Evolutionary conservation across 1,139 yeast genomes (phyloP), one percentile per base, ranked within the genome.

Genomic region (Candida buenavistaensis): DNA sequence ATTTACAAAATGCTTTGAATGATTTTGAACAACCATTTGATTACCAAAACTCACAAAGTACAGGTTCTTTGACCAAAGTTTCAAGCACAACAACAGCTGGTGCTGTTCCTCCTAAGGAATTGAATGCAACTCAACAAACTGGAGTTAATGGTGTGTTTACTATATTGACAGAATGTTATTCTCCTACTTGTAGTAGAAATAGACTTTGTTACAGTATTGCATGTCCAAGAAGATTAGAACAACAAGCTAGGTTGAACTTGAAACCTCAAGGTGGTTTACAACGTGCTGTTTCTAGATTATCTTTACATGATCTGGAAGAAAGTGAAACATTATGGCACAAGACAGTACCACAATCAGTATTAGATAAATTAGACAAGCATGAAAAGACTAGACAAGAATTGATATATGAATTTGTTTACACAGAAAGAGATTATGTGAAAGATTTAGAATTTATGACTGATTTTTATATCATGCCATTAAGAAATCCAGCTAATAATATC

Each of bases 141-240:
- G 63, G 75, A 1, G 89, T 87, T 9, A 87, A 87, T 58, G 98
- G 98, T 47, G 96, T 92, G 4, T 94, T 92, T 56, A 90, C 96
- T 1, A 68, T 92, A 30, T 67, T 92, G 44, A 87, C 97, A 0
- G 96, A 90, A 51, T 92, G 98, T 62, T 92, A 92, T 54, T 89
- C 97, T 0, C 96, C 98, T 23, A 92, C 98, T 0, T 92, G 98
- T 64, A 83, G 96, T 4, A 69, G 95, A 37, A 95, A 88, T 53
- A 72, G 78, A 23, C 67, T 92, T 28, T 92, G 98, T 62, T 92
- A 92, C 60, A 85, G 96, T 36, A 90, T 92, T 48, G 95, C 97
- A n/a, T 92, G 98, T 63, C 98, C 98, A 8, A 76, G 97, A 48
- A 76, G 98, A 46, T 68, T 92, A 33, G 98, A 92, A 59, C 98